phyloP scores from a whole-genome alignment of 2,329 filamentous ascomycete genomes.

The Microsporum audouinii region DNA sequence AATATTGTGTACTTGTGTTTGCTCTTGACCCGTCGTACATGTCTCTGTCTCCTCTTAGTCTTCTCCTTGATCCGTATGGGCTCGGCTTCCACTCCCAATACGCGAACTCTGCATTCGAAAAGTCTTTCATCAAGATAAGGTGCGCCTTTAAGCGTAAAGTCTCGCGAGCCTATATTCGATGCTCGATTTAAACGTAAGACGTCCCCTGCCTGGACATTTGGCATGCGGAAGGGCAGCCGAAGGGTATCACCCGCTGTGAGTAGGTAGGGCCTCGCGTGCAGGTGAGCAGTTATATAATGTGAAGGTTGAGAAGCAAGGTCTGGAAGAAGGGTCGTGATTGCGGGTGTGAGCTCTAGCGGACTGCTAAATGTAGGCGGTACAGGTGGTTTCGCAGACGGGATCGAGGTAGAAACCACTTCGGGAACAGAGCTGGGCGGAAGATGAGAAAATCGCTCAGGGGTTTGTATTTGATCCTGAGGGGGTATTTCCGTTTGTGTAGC shows the following conservation, averaged over 20 bases:
- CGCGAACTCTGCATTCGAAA: constrained; percentile 74
- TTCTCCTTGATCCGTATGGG: constrained; percentile 67
- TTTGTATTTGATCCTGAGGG: constrained; percentile 19
- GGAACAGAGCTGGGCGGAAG: constrained; percentile 9
- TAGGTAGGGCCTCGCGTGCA: constrained; percentile 41
- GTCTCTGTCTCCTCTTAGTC: constrained; percentile 61
- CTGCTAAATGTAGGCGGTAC: constrained; percentile 27
- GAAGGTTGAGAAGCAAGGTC: constrained; percentile 34
- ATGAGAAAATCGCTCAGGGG: constrained; percentile 17
- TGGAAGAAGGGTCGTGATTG: constrained; percentile 34
- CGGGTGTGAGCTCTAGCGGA: constrained; percentile 32
- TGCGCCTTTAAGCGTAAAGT: constrained; percentile 74
- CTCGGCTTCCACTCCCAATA: constrained; percentile 74
- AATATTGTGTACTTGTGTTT: constrained; percentile 86
- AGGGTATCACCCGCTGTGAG: constrained; percentile 55
- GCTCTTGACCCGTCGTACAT: constrained; percentile 64
- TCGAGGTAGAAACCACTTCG: constrained; percentile 11
- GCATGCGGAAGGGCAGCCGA: constrained; percentile 70
- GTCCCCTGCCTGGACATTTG: constrained; percentile 66
- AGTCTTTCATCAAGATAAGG: constrained; percentile 74
- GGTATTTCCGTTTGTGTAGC: constrained; percentile 21
- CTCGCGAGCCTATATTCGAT: constrained; percentile 67
- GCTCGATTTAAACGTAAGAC: constrained; percentile 80
- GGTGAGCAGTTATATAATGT: constrained; percentile 38
- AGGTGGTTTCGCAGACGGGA: constrained; percentile 23